phyloP scores from a whole-genome alignment of 2,329 filamentous ascomycete genomes.

The Dryadomyces quercus-mongolicae region DNA sequence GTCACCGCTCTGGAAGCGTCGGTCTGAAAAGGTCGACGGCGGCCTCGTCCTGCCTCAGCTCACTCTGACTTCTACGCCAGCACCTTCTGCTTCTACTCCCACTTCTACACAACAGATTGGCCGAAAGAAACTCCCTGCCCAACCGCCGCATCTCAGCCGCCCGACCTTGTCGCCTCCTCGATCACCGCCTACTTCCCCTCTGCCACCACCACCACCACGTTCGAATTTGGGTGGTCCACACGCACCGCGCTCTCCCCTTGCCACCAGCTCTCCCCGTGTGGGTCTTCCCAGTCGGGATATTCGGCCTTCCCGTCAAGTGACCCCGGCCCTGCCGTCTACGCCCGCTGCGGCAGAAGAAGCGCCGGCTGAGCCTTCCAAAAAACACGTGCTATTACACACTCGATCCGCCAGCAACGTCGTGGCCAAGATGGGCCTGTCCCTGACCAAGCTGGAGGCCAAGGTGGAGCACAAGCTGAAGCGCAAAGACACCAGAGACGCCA shows the following conservation, averaged over 20 bases:
- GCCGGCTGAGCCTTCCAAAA: too few species aligned
- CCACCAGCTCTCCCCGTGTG: background rate
- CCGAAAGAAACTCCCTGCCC: background rate
- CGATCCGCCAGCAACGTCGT: background rate
- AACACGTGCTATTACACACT: background rate
- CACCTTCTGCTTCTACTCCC: background rate
- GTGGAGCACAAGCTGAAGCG: slow-evolving; percentile 9
- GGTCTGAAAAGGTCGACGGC: slow-evolving; percentile 36
- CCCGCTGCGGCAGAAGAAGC: background rate
- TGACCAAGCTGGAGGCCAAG: slow-evolving; percentile 16
- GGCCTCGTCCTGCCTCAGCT: slow-evolving; percentile 34
- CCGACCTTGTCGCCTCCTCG: background rate
- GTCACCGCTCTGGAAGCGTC: slow-evolving; percentile 34
- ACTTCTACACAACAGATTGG: background rate
- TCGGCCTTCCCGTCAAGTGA: slow-evolving; percentile 13
- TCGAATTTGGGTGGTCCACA: slow-evolving; percentile 1
- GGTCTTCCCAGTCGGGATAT: slow-evolving; percentile 19
- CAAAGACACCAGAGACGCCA: background rate
- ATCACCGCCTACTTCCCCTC: slow-evolving; percentile 9
- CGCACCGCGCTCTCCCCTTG: slow-evolving; percentile 1
- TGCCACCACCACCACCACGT: slow-evolving; percentile 5
- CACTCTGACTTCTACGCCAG: slow-evolving; percentile 14
- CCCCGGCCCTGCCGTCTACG: background rate
- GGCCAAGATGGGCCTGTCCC: slow-evolving; percentile 16
- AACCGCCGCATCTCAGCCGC: background rate